Base-by-base conservation (phyloP, 805 yeast genomes). In the Tetrapisispora nanseiensis region DNA sequence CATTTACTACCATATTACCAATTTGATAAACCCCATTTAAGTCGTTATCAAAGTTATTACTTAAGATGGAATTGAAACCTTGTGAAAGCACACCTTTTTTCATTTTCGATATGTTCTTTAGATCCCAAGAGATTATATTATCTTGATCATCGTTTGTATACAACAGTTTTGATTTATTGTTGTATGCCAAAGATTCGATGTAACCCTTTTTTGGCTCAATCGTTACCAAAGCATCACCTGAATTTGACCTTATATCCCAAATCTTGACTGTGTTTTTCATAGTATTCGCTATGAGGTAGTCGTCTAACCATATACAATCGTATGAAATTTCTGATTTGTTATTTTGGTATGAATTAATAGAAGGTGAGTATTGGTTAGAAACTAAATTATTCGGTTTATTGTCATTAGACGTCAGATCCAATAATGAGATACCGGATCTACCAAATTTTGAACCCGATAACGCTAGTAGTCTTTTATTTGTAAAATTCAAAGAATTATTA, bases 351-450 rank as follows among this genome's bases (percentile, higher is more conserved):
- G 36, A 45, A 33, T 24, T 50, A 39, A 32, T 45, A 31, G 24
- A 47, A 27, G 26, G 37, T 18, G 45, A 32, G 26, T 50, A 54
- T n/a, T 57, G 60, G 24, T 51, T 49, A 37, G 50, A 52, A 15
- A 52, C 30, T 10, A 35, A 23, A 30, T 48, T 49, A n/a, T 48
- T 51, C 15, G 43, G 36, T 19, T 37, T 42, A 9, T 42, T 46
- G 8, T 42, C 38, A 18, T 45, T 46, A 4, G 71, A 68, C 49
- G 95, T 69, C 48, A 84, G 61, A 59, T 86, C 96, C 47, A 78
- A 71, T 31, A 86, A 61, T 0, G 92, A 79, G 9, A 86, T 71
- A 2, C 95, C 95, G 55, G 78, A 78, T 20, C 71, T 70, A 4
- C 86, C 86, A 45, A 83, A 78, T 2, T 82, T 62, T 0, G 86